Evolutionary conservation across 495 filamentous ascomycete species (phyloP), one percentile per base, ranked within the genome.

Genomic region (Lepraria neglecta): DNA sequence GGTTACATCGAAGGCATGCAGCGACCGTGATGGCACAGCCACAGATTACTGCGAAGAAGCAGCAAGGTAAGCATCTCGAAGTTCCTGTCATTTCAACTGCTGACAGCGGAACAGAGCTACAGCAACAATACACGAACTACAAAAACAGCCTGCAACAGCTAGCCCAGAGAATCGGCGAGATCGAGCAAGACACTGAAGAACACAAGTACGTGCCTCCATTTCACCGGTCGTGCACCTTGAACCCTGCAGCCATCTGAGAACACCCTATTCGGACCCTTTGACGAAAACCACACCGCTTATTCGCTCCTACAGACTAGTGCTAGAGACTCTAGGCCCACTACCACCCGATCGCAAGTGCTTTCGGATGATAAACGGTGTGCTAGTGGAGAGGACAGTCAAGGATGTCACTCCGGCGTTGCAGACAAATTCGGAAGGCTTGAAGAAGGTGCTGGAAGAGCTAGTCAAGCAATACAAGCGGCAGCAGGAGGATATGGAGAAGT

Each of bases 391-490:
- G 67, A 96, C 94, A 51, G 89, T 98, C 63, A 78, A 87, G 72
- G 92, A 97, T 73, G 89, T 97, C 43, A 78, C 95, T 44, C 94
- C 94, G 11, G 87, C 90, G 30, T 79, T 98, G 55, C 85, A 88
- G 74, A 96, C 90, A n/a, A 97, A 97, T 74, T 87, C 88, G 31
- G 94, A 97, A 62, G 92, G 94, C 24, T 71, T 98, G 73, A 95
- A 89, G 78, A 94, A 95, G 69, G 92, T 97, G n/a, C 76, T 98
- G 61, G 92, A 96, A 66, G 91, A 96, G 67, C 75, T 98, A 62
- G 79, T 98, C 72, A 97, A 96, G 81, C 90, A 97, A 75, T 98
- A 98, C 79, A 95, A 95, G 79, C 75, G 78, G 28, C 95, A 96
- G 77, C 91, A 98, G 76, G 82, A 87, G 35, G 94, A 98, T 71